phyloP scores from a whole-genome alignment of 805 yeast species.

The Candida sonorensis region DNA sequence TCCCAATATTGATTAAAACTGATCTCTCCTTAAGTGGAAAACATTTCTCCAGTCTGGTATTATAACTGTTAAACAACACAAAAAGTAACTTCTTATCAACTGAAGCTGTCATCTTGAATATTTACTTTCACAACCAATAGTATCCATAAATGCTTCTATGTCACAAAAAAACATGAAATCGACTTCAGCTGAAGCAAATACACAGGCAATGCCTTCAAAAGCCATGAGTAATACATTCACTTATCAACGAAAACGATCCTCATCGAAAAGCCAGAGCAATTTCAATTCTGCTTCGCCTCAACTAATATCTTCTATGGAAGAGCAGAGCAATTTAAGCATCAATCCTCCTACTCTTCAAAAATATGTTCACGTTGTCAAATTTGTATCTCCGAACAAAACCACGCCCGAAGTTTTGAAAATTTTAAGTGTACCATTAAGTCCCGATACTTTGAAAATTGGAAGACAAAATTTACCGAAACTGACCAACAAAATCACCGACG shows the following conservation, averaged over 20 bases:
- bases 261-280: slow-evolving; percentile 27
- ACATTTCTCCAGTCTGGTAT: too few relatives aligned
- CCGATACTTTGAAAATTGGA: slow-evolving; percentile 82
- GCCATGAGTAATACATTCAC: too few relatives aligned
- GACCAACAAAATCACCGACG: slow-evolving; percentile 65
- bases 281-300: slow-evolving; percentile 20
- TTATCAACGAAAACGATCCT: slow-evolving; percentile 25
- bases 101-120: too few relatives aligned
- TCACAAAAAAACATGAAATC: too few relatives aligned
- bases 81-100: too few relatives aligned
- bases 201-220: too few relatives aligned
- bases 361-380: slow-evolving; percentile 54
- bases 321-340: slow-evolving; percentile 2
- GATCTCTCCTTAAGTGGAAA: too few relatives aligned
- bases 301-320: slow-evolving; percentile 4
- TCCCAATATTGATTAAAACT: too few relatives aligned
- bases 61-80: too few relatives aligned
- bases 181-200: too few relatives aligned
- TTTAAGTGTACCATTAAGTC: slow-evolving; percentile 70
- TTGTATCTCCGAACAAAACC: slow-evolving; percentile 73
- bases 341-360: slow-evolving; percentile 22
- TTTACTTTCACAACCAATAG: too few relatives aligned
- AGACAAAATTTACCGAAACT: slow-evolving; percentile 72
- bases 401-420: slow-evolving; percentile 62
- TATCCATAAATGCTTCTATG: too few relatives aligned